Evolutionary conservation across 202 grass and related monocot species (phyloP), one percentile per base, ranked within the genome.

Genomic region (Miscanthus sacchariflorus): DNA sequence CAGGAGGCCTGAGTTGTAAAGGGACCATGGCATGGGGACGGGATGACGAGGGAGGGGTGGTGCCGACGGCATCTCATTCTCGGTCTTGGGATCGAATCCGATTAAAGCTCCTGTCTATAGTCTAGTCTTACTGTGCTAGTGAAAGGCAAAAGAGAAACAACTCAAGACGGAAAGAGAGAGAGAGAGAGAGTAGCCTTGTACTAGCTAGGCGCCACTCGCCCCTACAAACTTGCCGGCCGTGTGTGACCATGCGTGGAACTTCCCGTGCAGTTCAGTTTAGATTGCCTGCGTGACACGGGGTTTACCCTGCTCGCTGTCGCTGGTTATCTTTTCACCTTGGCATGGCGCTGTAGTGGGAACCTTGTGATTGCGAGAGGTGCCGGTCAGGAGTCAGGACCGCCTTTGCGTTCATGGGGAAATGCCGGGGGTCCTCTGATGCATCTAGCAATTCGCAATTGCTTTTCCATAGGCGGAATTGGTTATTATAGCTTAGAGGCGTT

Each of bases 1-100:
- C 11, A 13, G 7, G 73, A 46, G 64, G 25, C 42, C 78, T 86
- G 81, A 89, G 74, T 89, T 93, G 85, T 90, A 93, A 93, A 93
- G 88, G 68, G 78, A 12, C 27, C 82, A 49, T 70, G 44, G 66
- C 81, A 83, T 72, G 68, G 79, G 46, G 63, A 25, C 43, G 63
- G 5, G 8, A 15, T 42, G 71, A 21, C 8, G 79, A 23, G 68
- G 3, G 35, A 4, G 35, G 56, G 5, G 36, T 38, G 36, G 56
- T 58, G 85, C 44, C 33, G 39, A 76, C 65, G 78, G 87, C 88
- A 90, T 93, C 82, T 74, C 25, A 83, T 56, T 70, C 81, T 54
- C 33, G 52, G 4, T 13, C 78, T 81, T 5, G 48, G 74, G 77
- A 93, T 93, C 86, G 88, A 80, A 82, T 88, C 88, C 35, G 64